phyloP scores from a whole-genome alignment of 768 basidiomycete genomes.

The Cyathus striatus region DNA sequence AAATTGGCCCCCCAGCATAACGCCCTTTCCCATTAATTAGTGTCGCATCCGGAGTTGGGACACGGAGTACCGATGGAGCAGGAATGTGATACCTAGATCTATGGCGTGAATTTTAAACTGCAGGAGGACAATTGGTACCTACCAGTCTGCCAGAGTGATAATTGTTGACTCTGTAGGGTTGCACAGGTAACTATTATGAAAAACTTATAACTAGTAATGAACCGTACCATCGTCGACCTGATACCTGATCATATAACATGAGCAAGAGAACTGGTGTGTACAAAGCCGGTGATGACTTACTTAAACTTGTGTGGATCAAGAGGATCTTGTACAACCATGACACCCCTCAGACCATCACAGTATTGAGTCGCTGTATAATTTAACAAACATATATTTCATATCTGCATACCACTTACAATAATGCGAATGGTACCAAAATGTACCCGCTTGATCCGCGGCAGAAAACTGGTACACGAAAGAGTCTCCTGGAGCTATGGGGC shows the following conservation, averaged over 20 bases:
- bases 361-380: constrained; percentile 26
- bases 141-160: constrained; percentile 36
- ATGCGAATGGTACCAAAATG: constrained; percentile 19
- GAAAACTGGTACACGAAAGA: constrained; percentile 37
- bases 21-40: constrained; percentile 37
- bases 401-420: constrained; percentile 7
- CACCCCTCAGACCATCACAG: constrained; percentile 42
- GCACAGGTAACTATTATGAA: not conserved
- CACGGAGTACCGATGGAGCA: constrained; percentile 10
- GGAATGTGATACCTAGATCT: constrained; percentile 15
- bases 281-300: constrained; percentile 1
- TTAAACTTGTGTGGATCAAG: constrained; percentile 14
- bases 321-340: constrained; percentile 27
- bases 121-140: not conserved
- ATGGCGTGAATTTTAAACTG: not conserved
- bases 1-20: constrained; percentile 22
- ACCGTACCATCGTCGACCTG: constrained; percentile 25
- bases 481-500: constrained; percentile 35
- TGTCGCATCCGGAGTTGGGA: constrained; percentile 16
- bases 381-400: not conserved
- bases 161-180: constrained; percentile 26
- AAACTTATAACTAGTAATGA: constrained; percentile 1
- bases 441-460: constrained; percentile 15
- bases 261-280: not conserved
- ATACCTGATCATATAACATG: constrained; percentile 1